Conservation (phyloP, 805 yeast genomes). For the Nakazawaea ishiwadae region DNA sequence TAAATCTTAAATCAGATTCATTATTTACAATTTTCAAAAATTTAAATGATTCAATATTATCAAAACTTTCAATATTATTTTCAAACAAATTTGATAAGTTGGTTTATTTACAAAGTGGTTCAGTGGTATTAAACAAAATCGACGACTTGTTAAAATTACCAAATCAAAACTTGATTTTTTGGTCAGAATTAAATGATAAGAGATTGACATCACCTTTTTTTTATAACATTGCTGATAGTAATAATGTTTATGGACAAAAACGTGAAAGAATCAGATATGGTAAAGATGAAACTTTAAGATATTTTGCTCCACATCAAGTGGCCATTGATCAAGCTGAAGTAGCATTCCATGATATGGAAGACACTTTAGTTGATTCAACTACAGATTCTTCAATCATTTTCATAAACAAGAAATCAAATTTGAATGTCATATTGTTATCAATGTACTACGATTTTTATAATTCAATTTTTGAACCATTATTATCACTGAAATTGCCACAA, state of each 20-base stretch:
- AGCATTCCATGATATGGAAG: slow-evolving; percentile 12
- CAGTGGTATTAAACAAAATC: slow-evolving; percentile 5
- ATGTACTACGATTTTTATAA: slow-evolving; percentile 10
- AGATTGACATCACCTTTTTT: slow-evolving; percentile 10
- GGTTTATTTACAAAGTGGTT: slow-evolving; percentile 4
- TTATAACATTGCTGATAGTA: slow-evolving; percentile 3
- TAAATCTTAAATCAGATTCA: slow-evolving; percentile 2
- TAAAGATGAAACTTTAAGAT: slow-evolving; percentile 11
- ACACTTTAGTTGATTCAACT: slow-evolving; percentile 10
- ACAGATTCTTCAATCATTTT: slow-evolving; percentile 11
- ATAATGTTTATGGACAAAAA: slow-evolving; percentile 8
- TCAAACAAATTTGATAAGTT: slow-evolving; percentile 7
- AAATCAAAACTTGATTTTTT: slow-evolving; percentile 6
- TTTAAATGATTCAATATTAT: slow-evolving; percentile 4
- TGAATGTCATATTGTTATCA: slow-evolving; percentile 6
- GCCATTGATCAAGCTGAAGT: not conserved
- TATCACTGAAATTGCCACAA: not conserved
- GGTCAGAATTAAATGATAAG: slow-evolving; percentile 5
- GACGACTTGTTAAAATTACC: not conserved
- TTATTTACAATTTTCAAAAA: not conserved
- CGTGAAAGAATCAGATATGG: slow-evolving; percentile 8
- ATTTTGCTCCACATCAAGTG: not conserved
- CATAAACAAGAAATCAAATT: slow-evolving; percentile 7
- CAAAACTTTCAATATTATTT: slow-evolving; percentile 1
- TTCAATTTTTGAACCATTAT: slow-evolving; percentile 5